These are phyloP conservation scores for Candida xyloterini DNA, from an alignment of 805 yeast genomes.

Conservation along the genomic window DNA sequence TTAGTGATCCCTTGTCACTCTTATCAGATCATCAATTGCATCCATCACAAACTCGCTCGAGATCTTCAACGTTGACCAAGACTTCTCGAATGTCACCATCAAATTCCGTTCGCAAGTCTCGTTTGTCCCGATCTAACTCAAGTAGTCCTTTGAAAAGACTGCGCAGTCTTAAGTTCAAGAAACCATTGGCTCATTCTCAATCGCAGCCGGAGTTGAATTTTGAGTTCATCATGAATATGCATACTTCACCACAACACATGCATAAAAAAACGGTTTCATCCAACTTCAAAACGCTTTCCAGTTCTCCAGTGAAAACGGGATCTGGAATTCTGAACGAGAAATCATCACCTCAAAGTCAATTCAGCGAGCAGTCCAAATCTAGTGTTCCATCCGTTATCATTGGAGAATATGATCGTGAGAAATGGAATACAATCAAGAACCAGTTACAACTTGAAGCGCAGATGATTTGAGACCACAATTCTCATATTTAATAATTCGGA, in stretches of 20 bases:
- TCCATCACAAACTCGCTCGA: conserved; percentile 6
- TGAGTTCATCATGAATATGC: conserved; percentile 26
- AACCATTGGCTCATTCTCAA: conserved; percentile 15
- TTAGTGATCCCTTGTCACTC: conserved; percentile 23
- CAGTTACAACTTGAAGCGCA: conserved; percentile 11
- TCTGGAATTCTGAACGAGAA: conserved; percentile 1
- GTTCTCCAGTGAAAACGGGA: conserved; percentile 5
- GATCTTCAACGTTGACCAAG: conserved; percentile 11
- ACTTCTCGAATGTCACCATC: conserved; percentile 7
- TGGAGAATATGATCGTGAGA: conserved; percentile 64
- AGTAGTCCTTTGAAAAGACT: conserved; percentile 29
- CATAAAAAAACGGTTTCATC: conserved; percentile 20
- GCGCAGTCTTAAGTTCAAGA: conserved; percentile 23
- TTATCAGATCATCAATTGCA: conserved; percentile 6
- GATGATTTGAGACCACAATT: too few relatives aligned
- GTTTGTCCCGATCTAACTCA: conserved; percentile 17
- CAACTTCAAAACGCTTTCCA: conserved; percentile 19
- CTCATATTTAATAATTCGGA: not conserved
- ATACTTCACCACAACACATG: conserved; percentile 24
- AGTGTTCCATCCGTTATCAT: conserved; percentile 55
- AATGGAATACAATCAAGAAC: conserved; percentile 53
- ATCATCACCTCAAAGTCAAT: conserved; percentile 21
- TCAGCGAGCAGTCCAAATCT: conserved; percentile 22
- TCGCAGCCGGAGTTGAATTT: conserved; percentile 28
- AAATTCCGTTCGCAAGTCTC: conserved; percentile 5